phyloP scores from a whole-genome alignment of 2,329 filamentous ascomycete genomes.

The Plectosphaerella plurivora region DNA sequence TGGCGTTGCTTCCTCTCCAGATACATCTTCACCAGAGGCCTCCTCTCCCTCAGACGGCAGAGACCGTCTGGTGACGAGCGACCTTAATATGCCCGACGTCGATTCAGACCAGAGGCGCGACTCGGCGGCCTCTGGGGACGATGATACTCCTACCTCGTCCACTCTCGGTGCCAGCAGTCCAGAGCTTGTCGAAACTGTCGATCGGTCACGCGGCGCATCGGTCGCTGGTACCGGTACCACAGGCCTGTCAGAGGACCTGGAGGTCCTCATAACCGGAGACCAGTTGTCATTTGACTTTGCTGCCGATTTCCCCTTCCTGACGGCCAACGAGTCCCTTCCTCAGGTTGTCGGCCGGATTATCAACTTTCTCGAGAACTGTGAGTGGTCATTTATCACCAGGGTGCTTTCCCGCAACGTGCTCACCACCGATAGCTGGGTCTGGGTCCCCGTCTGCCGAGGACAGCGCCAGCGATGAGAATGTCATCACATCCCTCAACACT shows the following conservation, averaged over 20 bases:
- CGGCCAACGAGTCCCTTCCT: constrained; percentile 17
- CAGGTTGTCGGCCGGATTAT: constrained; percentile 29
- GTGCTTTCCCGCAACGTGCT: no score
- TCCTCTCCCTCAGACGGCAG: constrained; percentile 6
- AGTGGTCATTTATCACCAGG: constrained; percentile 3
- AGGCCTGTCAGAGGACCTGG: constrained; percentile 20
- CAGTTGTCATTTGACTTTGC: constrained; percentile 32
- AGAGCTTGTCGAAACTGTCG: constrained; percentile 34
- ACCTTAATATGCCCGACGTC: neutral
- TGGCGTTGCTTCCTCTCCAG: neutral
- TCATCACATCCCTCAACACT: constrained; percentile 36
- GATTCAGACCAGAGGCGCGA: neutral
- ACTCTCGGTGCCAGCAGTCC: constrained; percentile 37
- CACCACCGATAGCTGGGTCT: no score
- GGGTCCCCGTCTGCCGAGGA: constrained; percentile 16
- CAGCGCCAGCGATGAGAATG: constrained; percentile 28
- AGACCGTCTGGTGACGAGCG: neutral
- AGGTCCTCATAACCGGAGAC: constrained; percentile 12
- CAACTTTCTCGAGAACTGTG: constrained; percentile 29
- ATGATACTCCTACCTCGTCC: constrained; percentile 24
- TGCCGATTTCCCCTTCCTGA: constrained; percentile 39
- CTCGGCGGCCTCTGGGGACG: neutral
- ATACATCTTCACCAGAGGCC: neutral
- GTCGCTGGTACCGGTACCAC: constrained; percentile 12
- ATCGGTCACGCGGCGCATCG: constrained; percentile 28